phyloP scores from a whole-genome alignment of 2,329 filamentous ascomycete species.

The Aspergillus sp. region DNA sequence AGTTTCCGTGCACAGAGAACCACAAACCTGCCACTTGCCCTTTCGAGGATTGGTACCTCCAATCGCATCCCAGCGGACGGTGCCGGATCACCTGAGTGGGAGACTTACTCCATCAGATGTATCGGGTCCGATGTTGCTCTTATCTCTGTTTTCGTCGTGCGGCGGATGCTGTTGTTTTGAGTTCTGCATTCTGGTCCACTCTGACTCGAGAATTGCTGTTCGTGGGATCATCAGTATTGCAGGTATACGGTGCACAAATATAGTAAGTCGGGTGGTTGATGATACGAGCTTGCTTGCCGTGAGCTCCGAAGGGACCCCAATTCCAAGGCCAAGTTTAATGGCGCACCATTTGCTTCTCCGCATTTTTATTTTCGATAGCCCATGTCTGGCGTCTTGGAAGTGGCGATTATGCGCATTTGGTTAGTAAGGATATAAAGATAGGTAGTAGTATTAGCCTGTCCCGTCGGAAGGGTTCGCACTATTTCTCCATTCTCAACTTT shows the following conservation, averaged over 20 bases:
- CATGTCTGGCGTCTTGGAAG: neutral
- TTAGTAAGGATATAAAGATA: neutral
- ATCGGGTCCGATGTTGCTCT: neutral
- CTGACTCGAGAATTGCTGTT: neutral
- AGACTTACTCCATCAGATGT: neutral
- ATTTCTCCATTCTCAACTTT: constrained; percentile 6
- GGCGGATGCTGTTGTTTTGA: neutral
- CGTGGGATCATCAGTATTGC: neutral
- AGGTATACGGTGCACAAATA: neutral
- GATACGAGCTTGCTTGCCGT: neutral
- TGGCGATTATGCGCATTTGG: neutral
- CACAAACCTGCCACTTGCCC: constrained; percentile 1
- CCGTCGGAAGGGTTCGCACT: constrained; percentile 10
- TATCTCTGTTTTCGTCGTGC: neutral
- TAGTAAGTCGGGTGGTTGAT: too few relatives aligned
- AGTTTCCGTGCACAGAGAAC: neutral
- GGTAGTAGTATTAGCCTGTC: neutral
- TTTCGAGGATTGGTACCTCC: neutral
- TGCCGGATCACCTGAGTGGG: neutral
- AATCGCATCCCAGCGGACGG: neutral
- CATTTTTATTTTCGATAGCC: neutral
- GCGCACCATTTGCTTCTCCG: neutral
- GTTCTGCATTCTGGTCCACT: neutral
- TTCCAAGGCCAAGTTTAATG: neutral
- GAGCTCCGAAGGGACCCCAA: neutral